Evolutionary conservation across 805 yeast genomes (phyloP), one percentile per base, ranked within the genome.

Genomic region (Scheffersomyces amazonensis): DNA sequence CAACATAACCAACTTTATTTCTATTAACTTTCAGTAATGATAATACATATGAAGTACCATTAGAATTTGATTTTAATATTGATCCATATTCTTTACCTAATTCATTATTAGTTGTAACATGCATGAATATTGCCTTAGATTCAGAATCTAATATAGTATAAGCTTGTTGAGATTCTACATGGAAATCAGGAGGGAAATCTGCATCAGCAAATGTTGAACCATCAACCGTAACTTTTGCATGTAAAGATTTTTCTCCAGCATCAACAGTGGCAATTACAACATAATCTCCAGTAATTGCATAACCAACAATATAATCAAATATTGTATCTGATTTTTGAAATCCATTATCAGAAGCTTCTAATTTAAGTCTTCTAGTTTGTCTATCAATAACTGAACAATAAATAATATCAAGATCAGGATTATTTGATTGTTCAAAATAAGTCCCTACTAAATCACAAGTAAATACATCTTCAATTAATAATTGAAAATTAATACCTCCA

Each of bases 21-120:
- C 97, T 73, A 60, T 90, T 93, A 13, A 88, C 96, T 40, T 77
- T 63, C 8, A 73, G 75, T 42, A 84, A 69, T 2, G 89, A 67
- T 27, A 80, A 64, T 2, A 84, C 87, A 55, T 87, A 90, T 5
- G 84, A 78, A 0, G 97, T 88, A 44, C 99, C 99, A 50, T 88
- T 87, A 15, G 85, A 87, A 60, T 91, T 90, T 2, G 96, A 87
- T 53, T 91, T 91, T 53, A 93, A 68, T 15, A 93, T 63, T 1
- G 87, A 71, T 13, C 99, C 99, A 56, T 58, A 81, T 51, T 87
- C 93, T 8, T 62, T 52, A 12, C 73, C 78, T 1, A 50, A 32
- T 10, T 64, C 70, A 15, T 64, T 54, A 48, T 70, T 69, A 0
- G 90, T 83, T 3, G 96, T 86, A 6, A 89, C 84, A 57, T 88